Percentiles rank a stretch among this genome's conserved stretches.
Conservation (phyloP, 371 early-diverging fungal genomes). For the Dentiscutata heterogama region DNA sequence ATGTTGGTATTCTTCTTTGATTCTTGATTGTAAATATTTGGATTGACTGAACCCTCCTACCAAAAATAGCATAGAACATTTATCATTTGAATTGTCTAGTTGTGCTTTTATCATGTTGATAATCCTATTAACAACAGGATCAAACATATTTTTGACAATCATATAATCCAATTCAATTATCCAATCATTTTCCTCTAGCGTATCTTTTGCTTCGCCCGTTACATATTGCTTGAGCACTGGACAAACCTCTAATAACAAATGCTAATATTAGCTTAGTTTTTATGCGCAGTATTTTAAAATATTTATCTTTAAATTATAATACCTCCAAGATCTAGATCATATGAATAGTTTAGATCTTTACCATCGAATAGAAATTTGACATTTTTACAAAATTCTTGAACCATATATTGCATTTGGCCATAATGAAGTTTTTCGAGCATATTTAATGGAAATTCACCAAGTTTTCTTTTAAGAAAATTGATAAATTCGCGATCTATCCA, state of each 20-base stretch:
- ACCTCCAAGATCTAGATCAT: constrained; percentile 32
- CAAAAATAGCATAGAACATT: constrained; percentile 58
- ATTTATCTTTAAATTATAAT: background rate
- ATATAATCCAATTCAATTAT: constrained; percentile 9
- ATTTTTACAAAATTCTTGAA: constrained; percentile 35
- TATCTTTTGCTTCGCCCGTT: background rate
- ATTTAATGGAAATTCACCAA: constrained; percentile 11
- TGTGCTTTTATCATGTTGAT: constrained; percentile 38
- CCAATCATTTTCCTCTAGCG: constrained; percentile 30
- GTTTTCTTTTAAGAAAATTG: background rate
- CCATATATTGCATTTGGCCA: constrained; percentile 33
- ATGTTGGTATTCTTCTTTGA: constrained; percentile 50
- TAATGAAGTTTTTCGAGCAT: constrained; percentile 29
- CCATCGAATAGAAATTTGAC: constrained; percentile 18
- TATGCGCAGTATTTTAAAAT: background rate
- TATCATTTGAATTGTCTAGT: constrained; percentile 40
- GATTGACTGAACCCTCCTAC: constrained; percentile 68
- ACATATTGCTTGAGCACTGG: background rate
- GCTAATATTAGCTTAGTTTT: background rate
- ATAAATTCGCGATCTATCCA: constrained; percentile 46
- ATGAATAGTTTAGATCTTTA: background rate
- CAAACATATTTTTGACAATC: constrained; percentile 41
- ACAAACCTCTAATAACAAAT: background rate
- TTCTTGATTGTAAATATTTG: constrained; percentile 55
- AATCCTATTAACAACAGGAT: constrained; percentile 42